These are phyloP conservation scores for Lyophyllum shimeji DNA, from an alignment of 768 basidiomycete species.

Conservation along the genomic window DNA sequence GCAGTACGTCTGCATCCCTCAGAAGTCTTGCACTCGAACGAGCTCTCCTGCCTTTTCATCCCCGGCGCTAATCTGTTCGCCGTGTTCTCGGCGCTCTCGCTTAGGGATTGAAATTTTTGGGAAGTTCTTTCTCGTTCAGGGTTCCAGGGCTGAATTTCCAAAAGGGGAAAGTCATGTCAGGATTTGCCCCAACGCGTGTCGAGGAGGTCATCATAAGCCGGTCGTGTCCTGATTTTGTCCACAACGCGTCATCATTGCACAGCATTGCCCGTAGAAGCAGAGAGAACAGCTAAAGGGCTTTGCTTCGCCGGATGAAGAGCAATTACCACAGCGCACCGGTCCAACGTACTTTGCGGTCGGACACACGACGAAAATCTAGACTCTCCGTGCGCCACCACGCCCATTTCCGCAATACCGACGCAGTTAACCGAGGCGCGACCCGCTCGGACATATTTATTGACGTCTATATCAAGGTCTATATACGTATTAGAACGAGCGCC, in stretches of 20 bases:
- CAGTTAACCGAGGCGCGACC: background rate
- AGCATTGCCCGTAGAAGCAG: background rate
- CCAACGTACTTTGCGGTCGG: too few species aligned
- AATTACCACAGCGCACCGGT: too few species aligned
- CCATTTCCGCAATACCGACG: background rate
- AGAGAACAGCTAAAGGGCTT: background rate
- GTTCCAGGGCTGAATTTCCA: background rate
- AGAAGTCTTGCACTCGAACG: background rate
- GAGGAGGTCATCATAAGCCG: background rate
- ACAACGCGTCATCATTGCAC: background rate
- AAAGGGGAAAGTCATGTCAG: background rate
- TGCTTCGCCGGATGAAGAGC: background rate
- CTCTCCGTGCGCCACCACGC: slow-evolving; percentile 11
- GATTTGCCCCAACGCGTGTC: background rate
- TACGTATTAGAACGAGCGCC: slow-evolving; percentile 15
- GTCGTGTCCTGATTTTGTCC: slow-evolving; percentile 1
- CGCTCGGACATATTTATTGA: background rate
- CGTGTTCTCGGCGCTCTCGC: background rate
- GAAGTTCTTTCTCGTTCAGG: background rate
- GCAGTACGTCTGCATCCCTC: background rate
- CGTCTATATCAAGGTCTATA: background rate
- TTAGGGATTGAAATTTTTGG: background rate
- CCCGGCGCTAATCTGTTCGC: background rate
- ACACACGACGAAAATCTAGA: background rate
- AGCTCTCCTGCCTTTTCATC: background rate